These are phyloP conservation scores for Cercospora berteroae DNA, from an alignment of 2,329 filamentous ascomycete species.

Conservation along the genomic window DNA sequence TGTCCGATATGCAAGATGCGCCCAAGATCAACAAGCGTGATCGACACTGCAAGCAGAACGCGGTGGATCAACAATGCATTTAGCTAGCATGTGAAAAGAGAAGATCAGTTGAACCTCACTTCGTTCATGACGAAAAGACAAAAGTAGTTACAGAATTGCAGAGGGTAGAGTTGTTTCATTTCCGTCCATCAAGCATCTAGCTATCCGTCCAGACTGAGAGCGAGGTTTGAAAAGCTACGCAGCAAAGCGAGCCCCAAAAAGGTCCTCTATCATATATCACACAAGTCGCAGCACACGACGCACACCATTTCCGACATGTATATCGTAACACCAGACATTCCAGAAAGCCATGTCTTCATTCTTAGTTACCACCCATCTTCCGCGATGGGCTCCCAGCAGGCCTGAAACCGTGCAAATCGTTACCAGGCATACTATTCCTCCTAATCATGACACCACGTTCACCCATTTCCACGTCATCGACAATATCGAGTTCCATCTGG, in stretches of 20 bases:
- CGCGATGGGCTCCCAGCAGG: slow-evolving; percentile 26
- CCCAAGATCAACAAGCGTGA: background rate
- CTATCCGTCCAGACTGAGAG: slow-evolving; percentile 15
- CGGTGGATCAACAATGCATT: slow-evolving; percentile 2
- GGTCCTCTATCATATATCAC: slow-evolving; percentile 7
- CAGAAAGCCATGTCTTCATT: background rate
- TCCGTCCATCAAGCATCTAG: slow-evolving; percentile 20
- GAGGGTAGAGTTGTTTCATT: slow-evolving; percentile 20
- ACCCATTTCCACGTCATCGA: slow-evolving; percentile 36
- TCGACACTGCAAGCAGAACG: slow-evolving; percentile 3
- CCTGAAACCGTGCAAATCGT: slow-evolving; percentile 24
- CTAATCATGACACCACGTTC: slow-evolving; percentile 38
- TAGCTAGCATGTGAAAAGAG: background rate
- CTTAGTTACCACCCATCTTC: slow-evolving; percentile 24
- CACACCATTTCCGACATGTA: slow-evolving; percentile 10
- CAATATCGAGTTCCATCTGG: slow-evolving; percentile 38
- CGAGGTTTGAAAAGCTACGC: slow-evolving; percentile 10
- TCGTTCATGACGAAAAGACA: background rate
- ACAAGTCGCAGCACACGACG: background rate
- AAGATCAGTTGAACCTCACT: background rate
- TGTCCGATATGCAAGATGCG: background rate
- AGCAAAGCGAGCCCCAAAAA: slow-evolving; percentile 10
- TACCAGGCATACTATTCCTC: slow-evolving; percentile 34
- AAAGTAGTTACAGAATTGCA: background rate
- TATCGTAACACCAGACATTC: slow-evolving; percentile 17